Percentiles rank a stretch among this genome's conserved stretches.
Conservation (phyloP, 2,329 filamentous ascomycete species). For the Teratosphaeria epicoccoides region DNA sequence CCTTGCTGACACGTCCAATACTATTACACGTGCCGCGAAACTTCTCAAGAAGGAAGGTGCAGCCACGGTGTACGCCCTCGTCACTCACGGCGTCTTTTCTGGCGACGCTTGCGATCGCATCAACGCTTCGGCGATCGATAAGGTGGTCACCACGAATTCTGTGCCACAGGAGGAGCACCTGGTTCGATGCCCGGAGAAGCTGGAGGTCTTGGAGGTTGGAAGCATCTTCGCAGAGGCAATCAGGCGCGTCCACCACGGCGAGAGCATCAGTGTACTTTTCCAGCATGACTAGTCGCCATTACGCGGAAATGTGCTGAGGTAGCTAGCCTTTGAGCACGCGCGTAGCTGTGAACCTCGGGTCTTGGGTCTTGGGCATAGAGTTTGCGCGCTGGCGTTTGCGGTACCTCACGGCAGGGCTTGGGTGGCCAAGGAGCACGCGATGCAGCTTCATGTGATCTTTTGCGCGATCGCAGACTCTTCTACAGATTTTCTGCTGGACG, state of each 20-base stretch:
- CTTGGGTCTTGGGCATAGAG: background rate
- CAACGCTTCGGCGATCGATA: constrained; percentile 86
- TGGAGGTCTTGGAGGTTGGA: constrained; percentile 85
- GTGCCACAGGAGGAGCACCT: constrained; percentile 80
- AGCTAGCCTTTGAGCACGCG: background rate
- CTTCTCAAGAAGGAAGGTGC: constrained; percentile 89
- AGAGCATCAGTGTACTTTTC: constrained; percentile 94
- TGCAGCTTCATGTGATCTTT: background rate
- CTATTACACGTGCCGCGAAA: constrained; percentile 91
- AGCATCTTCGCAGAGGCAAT: constrained; percentile 89
- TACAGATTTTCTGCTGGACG: background rate
- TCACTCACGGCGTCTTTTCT: constrained; percentile 91
- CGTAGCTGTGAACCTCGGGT: background rate
- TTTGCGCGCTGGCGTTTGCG: background rate
- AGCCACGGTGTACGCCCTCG: constrained; percentile 77
- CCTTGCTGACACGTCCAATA: constrained; percentile 90
- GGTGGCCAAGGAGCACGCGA: background rate
- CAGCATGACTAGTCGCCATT: constrained; percentile 54
- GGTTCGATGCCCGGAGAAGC: constrained; percentile 58
- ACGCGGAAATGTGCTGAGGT: background rate
- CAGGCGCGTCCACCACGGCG: constrained; percentile 89
- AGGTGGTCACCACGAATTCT: constrained; percentile 78
- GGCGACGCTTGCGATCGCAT: constrained; percentile 91
- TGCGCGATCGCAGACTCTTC: background rate
- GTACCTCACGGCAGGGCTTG: background rate